These are phyloP conservation scores for Catenaria anguillulae DNA, from an alignment of 371 early-diverging fungal genomes.

Conservation along the genomic window DNA sequence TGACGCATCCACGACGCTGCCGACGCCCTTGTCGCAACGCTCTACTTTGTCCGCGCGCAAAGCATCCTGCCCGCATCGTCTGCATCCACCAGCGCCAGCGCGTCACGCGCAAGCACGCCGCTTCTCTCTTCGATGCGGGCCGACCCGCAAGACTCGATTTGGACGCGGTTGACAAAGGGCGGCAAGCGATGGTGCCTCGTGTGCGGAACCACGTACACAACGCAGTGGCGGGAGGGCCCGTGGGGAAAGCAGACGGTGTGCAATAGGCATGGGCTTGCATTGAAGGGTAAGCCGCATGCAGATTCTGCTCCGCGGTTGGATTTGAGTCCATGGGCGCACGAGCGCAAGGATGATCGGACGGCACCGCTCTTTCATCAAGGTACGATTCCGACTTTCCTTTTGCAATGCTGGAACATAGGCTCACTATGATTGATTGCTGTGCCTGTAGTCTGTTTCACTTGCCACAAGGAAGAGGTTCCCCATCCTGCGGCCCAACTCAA, in stretches of 20 bases:
- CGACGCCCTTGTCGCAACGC: constrained; percentile 12
- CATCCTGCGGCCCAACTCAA: too few species aligned
- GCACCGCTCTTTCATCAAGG: constrained; percentile 72
- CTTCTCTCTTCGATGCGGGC: too few species aligned
- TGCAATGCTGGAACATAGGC: too few species aligned
- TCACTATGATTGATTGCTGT: too few species aligned
- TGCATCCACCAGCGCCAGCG: too few species aligned
- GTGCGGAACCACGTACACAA: constrained; percentile 79
- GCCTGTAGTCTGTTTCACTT: too few species aligned
- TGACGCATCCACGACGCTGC: too few species aligned
- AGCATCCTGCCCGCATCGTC: too few species aligned
- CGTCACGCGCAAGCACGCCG: too few species aligned
- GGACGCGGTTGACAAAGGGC: constrained; percentile 42
- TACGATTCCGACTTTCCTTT: constrained; percentile 13
- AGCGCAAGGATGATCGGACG: constrained; percentile 54
- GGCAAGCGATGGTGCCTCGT: constrained; percentile 79
- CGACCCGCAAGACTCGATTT: too few species aligned
- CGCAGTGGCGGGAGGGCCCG: constrained; percentile 85
- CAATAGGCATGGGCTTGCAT: constrained; percentile 90
- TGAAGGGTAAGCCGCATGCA: constrained; percentile 82
- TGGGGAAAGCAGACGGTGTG: constrained; percentile 88
- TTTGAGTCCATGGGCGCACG: constrained; percentile 52
- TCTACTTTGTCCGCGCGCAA: too few species aligned
- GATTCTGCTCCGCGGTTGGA: constrained; percentile 72
- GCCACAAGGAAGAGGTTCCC: too few species aligned